Base-by-base conservation (phyloP, 306 rosid species). In the Ochetophila trinervis region DNA sequence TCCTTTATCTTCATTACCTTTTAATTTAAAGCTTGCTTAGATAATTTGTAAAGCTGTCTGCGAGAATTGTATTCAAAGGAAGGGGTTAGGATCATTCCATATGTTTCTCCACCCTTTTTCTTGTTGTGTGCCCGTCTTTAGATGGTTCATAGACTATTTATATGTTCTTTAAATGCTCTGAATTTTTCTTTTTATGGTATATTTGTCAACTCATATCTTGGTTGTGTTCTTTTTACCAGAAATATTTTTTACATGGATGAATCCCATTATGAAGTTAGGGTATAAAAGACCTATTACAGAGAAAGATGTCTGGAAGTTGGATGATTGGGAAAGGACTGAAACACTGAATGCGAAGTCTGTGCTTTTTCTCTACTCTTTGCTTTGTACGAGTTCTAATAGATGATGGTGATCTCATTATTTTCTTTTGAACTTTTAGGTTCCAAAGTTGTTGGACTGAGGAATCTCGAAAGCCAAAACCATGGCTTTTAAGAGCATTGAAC, bases 251-350 rank as follows among this genome's bases (percentile, higher is more conserved):
- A 52, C 90, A 34, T 92, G 98, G 98, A 82, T 92, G 88, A 82
- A 85, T 79, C 86, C 95, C 49, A 57, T 89, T 48, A 84, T 92
- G 98, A 74, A 71, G 77, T 80, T 89, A 42, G 98, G 91, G 53
- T 87, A 87, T 80, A 60, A 80, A 74, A 87, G 95, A 65, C 98
- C 98, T 17, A 63, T 92, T 57, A 89, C 89, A 7, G 96, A 92
- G 77, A 92, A 79, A 76, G 96, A 92, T 82, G 65, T 92, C 60
- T 92, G 98, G 98, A 89, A 87, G 82, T 77, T 92, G 67, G 98
- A 92, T 78, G 61, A 71, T 36, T 92, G 98, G 98, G 98, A 92
- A 27, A 79, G 76, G 74, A 87, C 95, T 51, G 98, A 92, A 80
- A 80, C 95, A 61, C 73, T 92, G 65, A 78, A 75, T 72, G 81